Conservation (phyloP, 495 filamentous ascomycete species). For the Lophiotrema nucula region DNA sequence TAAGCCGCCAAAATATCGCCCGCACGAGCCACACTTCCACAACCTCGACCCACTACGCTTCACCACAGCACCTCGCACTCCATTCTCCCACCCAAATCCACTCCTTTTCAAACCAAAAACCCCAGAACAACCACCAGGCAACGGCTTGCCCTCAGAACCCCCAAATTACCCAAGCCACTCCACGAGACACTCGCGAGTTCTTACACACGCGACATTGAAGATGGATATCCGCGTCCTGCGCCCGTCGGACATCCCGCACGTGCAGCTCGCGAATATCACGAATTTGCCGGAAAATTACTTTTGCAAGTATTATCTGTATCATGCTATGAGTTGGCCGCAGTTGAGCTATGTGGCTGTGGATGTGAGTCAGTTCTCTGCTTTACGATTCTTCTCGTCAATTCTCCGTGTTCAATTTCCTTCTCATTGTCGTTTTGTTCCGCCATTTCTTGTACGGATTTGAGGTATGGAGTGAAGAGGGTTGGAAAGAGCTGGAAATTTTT, state of each 20-base stretch:
- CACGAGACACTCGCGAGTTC: too few species aligned
- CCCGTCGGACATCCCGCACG: conserved; percentile 81
- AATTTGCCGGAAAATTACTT: conserved; percentile 99
- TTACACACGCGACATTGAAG: conserved; percentile 20
- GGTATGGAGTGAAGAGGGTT: too few species aligned
- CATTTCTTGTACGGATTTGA: too few species aligned
- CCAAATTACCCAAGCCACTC: neutral
- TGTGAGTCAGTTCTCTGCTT: conserved; percentile 33
- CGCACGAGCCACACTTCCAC: conserved; percentile 8
- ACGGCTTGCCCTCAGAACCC: neutral
- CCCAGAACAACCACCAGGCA: neutral
- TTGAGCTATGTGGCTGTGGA: conserved; percentile 96
- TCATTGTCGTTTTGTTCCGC: too few species aligned
- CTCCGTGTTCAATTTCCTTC: too few species aligned
- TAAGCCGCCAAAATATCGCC: neutral
- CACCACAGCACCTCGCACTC: neutral
- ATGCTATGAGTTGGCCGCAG: conserved; percentile 96
- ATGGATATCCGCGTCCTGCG: conserved; percentile 81
- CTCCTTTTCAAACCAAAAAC: neutral
- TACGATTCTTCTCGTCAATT: too few species aligned
- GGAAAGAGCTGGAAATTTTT: too few species aligned
- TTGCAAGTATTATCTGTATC: conserved; percentile 99
- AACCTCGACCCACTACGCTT: neutral
- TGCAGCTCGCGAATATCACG: conserved; percentile 97
- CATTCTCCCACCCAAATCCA: neutral